These are phyloP conservation scores for Ogataea ganodermae DNA, from an alignment of 805 yeast species.

Conservation along the genomic window DNA sequence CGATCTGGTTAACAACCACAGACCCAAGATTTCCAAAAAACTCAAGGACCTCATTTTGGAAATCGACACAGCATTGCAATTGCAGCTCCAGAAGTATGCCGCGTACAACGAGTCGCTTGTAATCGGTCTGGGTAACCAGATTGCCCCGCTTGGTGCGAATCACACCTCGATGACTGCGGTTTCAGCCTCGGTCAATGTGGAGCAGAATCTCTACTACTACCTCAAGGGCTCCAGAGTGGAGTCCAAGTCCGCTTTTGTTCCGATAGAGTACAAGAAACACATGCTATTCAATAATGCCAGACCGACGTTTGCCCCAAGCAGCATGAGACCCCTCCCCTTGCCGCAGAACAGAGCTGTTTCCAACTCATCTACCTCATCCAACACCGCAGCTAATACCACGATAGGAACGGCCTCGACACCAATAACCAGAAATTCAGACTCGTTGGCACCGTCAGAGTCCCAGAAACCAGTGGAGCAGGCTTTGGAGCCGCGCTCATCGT, in stretches of 20 bases:
- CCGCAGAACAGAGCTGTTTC: constrained; percentile 7
- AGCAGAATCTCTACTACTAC: constrained; percentile 74
- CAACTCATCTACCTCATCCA: constrained; percentile 5
- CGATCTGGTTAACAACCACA: constrained; percentile 66
- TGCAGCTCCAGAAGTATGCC: constrained; percentile 86
- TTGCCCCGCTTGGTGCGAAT: constrained; percentile 65
- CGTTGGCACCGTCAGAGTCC: not conserved
- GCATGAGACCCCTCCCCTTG: not conserved
- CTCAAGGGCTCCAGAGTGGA: constrained; percentile 40
- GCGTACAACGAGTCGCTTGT: constrained; percentile 82
- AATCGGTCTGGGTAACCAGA: constrained; percentile 80
- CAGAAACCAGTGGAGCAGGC: not conserved
- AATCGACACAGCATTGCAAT: constrained; percentile 84
- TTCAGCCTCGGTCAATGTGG: constrained; percentile 80
- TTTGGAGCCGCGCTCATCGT: not conserved
- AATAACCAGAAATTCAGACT: not conserved
- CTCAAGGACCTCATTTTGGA: constrained; percentile 80
- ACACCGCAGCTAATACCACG: not conserved
- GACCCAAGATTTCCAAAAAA: constrained; percentile 75
- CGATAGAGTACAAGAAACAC: constrained; percentile 72
- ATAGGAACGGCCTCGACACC: constrained; percentile 1
- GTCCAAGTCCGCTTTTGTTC: constrained; percentile 48
- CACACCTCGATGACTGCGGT: constrained; percentile 65
- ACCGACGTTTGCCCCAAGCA: not conserved
- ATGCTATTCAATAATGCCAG: constrained; percentile 49